Percentiles rank a stretch among this genome's conserved stretches.
phyloP scores from a whole-genome alignment of 2,329 filamentous ascomycete genomes.

The Pseudocercospora ulei region DNA sequence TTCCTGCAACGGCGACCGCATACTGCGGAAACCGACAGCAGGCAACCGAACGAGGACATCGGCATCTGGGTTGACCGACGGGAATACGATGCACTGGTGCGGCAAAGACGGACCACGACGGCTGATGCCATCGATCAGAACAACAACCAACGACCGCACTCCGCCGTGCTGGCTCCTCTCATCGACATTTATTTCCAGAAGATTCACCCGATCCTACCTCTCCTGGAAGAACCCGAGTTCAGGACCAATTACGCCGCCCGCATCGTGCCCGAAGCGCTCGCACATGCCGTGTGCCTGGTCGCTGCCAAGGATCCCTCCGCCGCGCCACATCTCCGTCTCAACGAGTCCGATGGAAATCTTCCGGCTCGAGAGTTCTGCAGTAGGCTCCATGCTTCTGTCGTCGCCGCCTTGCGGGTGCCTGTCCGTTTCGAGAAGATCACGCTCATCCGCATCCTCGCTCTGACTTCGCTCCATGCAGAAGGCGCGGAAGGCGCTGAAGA shows the following conservation, averaged over 20 bases:
- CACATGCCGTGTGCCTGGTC: conserved; percentile 43
- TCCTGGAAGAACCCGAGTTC: conserved; percentile 41
- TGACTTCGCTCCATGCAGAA: conserved; percentile 43
- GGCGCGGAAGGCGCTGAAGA: conserved; percentile 42
- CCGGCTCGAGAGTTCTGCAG: conserved; percentile 41
- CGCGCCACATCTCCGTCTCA: conserved; percentile 36
- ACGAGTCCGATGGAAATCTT: conserved; percentile 31
- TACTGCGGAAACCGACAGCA: conserved; percentile 16
- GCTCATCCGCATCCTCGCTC: conserved; percentile 41
- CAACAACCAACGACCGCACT: conserved; percentile 25
- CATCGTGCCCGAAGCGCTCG: conserved; percentile 35
- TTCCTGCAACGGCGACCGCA: conserved; percentile 36
- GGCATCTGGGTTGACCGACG: conserved; percentile 34
- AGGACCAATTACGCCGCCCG: conserved; percentile 34
- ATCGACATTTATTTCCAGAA: conserved; percentile 41
- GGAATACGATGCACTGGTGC: conserved; percentile 29
- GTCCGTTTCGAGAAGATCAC: conserved; percentile 41
- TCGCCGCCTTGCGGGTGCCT: conserved; percentile 37
- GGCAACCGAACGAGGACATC: conserved; percentile 26
- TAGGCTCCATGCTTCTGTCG: conserved; percentile 38
- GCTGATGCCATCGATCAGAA: conserved; percentile 8
- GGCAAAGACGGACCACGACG: conserved; percentile 21
- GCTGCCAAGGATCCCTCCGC: conserved; percentile 42
- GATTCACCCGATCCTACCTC: conserved; percentile 42
- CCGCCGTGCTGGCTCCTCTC: conserved; percentile 35